Percentiles rank a stretch among this genome's conserved stretches.
These are phyloP conservation scores for Zelopaecilomyces penicillatus DNA, from an alignment of 2,329 filamentous ascomycete genomes.

Conservation along the genomic window DNA sequence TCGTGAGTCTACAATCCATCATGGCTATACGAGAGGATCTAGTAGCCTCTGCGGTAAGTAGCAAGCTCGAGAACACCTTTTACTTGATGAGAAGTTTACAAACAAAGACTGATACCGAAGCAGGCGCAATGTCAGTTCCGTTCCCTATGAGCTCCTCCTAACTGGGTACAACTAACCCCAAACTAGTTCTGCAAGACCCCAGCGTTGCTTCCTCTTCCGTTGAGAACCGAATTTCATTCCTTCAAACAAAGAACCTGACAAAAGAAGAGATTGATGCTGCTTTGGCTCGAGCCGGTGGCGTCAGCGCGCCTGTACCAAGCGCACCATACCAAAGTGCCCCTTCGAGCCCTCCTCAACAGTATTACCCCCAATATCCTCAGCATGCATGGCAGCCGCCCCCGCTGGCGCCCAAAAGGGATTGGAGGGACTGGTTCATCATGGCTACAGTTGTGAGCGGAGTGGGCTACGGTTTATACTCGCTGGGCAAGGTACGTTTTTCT, in stretches of 20 bases:
- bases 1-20: conserved; percentile 17
- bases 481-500: conserved; percentile 62
- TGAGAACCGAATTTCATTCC: conserved; percentile 85
- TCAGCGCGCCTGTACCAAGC: conserved; percentile 33
- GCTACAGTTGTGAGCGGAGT: conserved; percentile 88
- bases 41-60: conserved; percentile 66
- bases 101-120: conserved; percentile 10
- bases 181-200: conserved; percentile 81
- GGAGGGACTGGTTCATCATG: conserved; percentile 99
- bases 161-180: conserved; percentile 13
- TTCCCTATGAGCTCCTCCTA: not conserved
- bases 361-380: conserved; percentile 42
- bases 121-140: conserved; percentile 36
- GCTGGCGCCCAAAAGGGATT: conserved; percentile 70
- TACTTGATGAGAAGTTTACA: conserved; percentile 9
- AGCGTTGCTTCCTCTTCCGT: conserved; percentile 83
- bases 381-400: conserved; percentile 51
- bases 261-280: conserved; percentile 89
- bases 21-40: conserved; percentile 93
- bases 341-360: conserved; percentile 33
- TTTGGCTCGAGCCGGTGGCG: conserved; percentile 64
- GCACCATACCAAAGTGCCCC: conserved; percentile 36
- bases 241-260: conserved; percentile 94
- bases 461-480: conserved; percentile 77
- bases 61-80: too few species aligned